Evolutionary conservation across 73 alveolate species (phyloP), one percentile per base, ranked within the genome.

Genomic region (Paramecium sonneborni): DNA sequence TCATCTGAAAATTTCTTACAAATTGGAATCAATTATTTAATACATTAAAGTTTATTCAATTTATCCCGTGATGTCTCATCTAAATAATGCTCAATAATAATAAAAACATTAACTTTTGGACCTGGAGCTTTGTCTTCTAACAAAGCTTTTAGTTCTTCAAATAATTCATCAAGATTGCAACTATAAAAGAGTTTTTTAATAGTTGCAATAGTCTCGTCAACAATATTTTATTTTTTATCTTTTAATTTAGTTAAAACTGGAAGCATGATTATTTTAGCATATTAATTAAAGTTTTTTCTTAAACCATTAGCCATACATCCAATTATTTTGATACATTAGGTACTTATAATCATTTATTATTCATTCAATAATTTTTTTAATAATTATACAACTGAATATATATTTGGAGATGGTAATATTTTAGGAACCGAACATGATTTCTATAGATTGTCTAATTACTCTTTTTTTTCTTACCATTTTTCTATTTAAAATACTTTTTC

Each of bases 381-480:
- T 18, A 38, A 30, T 74, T 74, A 38, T 15, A 74, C 57, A 5
- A 74, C 28, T 30, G 56, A 9, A 38, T 74, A 74, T 74, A 74
- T 35, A 15, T 74, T 32, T 35, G 39, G 67, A 18, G 39, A 30
- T 30, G 37, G 68, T 34, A 32, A 37, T 0, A 67, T 67, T 74
- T 74, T 74, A 0, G 87, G 87, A n/a, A 35, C 20, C 5, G 67
- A 35, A 24, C 56, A 32, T 1, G 87, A 35, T 18, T 74, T 74
- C 55, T 30, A 74, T 74, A 74, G 14, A 21, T 15, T 30, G 18
- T 74, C 87, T 74, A 74, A 38, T 18, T 74, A n/a, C 21, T 74
- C 87, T n/a, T 74, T 74, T n/a, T 74, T 74, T n/a, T 74, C 87
- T 35, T 30, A 10, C 87, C 87, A 74, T 7, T 74, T 74, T 38